These are phyloP conservation scores for Rhynchosporium graminicola DNA, from an alignment of 2,329 filamentous ascomycete genomes.

Conservation along the genomic window DNA sequence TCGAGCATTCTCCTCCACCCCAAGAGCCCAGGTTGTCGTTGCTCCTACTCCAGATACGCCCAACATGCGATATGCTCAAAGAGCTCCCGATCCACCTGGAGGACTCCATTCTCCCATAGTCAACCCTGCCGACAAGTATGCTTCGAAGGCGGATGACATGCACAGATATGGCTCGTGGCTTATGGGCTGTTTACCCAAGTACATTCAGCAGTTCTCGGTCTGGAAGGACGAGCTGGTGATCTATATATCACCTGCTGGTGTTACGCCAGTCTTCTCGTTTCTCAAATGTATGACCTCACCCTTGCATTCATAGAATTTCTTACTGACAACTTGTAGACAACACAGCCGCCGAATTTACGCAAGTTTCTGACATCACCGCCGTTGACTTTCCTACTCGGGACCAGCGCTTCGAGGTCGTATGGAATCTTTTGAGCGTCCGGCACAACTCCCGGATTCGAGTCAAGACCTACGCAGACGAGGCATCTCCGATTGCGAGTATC, in stretches of 20 bases:
- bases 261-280: slow-evolving; percentile 91
- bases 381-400: slow-evolving; percentile 95
- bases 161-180: slow-evolving; percentile 96
- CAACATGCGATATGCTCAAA: slow-evolving; percentile 68
- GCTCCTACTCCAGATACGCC: slow-evolving; percentile 57
- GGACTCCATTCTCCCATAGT: slow-evolving; percentile 76
- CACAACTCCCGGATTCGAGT: slow-evolving; percentile 96
- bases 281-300: slow-evolving; percentile 62
- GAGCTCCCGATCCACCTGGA: slow-evolving; percentile 47
- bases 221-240: slow-evolving; percentile 99
- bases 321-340: slow-evolving; percentile 61
- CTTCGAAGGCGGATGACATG: slow-evolving; percentile 80
- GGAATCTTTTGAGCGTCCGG: slow-evolving; percentile 93
- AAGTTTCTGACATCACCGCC: slow-evolving; percentile 87
- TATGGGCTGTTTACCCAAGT: slow-evolving; percentile 95
- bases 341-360: slow-evolving; percentile 94
- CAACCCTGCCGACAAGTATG: slow-evolving; percentile 92
- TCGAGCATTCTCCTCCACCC: slow-evolving; percentile 44
- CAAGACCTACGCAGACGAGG: slow-evolving; percentile 98
- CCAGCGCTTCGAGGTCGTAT: slow-evolving; percentile 96
- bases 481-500: slow-evolving; percentile 86
- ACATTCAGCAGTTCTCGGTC: slow-evolving; percentile 97
- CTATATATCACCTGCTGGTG: slow-evolving; percentile 83
- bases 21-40: slow-evolving; percentile 46
- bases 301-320: neutral